Conservation (phyloP, 495 filamentous ascomycete genomes). For the Podospora fimiseda region DNA sequence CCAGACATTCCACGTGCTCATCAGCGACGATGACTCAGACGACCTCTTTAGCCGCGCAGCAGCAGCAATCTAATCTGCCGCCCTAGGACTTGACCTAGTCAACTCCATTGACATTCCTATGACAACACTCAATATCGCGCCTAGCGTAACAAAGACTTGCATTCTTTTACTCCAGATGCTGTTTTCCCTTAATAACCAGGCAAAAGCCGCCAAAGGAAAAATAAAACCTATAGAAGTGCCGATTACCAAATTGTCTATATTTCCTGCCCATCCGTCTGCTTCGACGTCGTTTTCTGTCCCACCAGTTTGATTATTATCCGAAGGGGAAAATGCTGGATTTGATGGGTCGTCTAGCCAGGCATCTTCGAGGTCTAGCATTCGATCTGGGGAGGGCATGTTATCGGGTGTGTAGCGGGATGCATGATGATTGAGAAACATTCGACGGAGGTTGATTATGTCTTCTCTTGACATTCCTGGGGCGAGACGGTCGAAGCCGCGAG, state of each 20-base stretch:
- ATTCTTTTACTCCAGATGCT: conserved; percentile 79
- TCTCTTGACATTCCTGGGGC: conserved; percentile 72
- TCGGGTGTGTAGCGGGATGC: conserved; percentile 72
- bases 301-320: conserved; percentile 26
- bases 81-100: no score
- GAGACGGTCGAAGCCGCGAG: conserved; percentile 79
- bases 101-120: conserved; percentile 38
- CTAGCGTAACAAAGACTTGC: conserved; percentile 76
- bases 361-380: conserved; percentile 66
- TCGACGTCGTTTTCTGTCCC: conserved; percentile 31
- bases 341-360: conserved; percentile 79
- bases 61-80: no score
- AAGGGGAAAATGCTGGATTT: neutral
- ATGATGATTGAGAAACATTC: conserved; percentile 79
- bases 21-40: no score
- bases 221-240: conserved; percentile 89
- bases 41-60: no score
- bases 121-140: conserved; percentile 51
- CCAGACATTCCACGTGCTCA: no score
- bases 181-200: conserved; percentile 81
- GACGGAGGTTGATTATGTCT: conserved; percentile 74
- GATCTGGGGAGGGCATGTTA: conserved; percentile 63
- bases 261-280: conserved; percentile 25
- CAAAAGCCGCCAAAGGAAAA: conserved; percentile 80
- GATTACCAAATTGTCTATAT: conserved; percentile 58